Conservation (phyloP, 2,329 filamentous ascomycete genomes). For the Aspergillus pseudoterreus region DNA sequence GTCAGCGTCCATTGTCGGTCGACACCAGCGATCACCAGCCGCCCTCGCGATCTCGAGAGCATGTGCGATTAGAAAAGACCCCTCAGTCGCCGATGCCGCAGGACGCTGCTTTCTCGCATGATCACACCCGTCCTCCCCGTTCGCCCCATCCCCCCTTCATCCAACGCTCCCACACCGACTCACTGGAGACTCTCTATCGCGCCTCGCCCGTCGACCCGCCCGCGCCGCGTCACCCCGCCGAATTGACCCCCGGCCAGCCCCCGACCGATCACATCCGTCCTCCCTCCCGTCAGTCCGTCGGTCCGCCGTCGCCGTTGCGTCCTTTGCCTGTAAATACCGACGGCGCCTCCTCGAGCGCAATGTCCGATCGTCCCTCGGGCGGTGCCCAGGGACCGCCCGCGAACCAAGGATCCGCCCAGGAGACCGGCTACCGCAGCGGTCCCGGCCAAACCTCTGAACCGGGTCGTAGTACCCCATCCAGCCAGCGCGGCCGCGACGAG, state of each 20-base stretch:
- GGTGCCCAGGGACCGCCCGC: slow-evolving; percentile 8
- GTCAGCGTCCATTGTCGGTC: slow-evolving; percentile 12
- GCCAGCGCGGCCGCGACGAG: slow-evolving; percentile 35
- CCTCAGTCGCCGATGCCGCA: slow-evolving; percentile 21
- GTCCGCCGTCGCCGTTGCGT: slow-evolving; percentile 19
- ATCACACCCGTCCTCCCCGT: slow-evolving; percentile 13
- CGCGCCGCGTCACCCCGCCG: slow-evolving; percentile 7
- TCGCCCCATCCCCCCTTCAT: slow-evolving; percentile 15
- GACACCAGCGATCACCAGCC: slow-evolving; percentile 5
- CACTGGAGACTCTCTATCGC: slow-evolving; percentile 17
- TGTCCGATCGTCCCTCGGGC: slow-evolving; percentile 16
- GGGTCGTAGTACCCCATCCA: slow-evolving; percentile 45
- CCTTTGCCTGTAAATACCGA: slow-evolving; percentile 9
- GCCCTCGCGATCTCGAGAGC: slow-evolving; percentile 13
- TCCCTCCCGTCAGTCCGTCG: slow-evolving; percentile 18
- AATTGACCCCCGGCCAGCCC: slow-evolving; percentile 11
- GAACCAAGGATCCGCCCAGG: slow-evolving; percentile 6
- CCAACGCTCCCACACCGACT: slow-evolving; percentile 27
- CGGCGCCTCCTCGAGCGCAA: slow-evolving; percentile 11
- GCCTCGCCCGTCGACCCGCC: slow-evolving; percentile 20
- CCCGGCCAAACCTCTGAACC: slow-evolving; percentile 31
- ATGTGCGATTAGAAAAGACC: slow-evolving; percentile 13
- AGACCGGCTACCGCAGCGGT: slow-evolving; percentile 22
- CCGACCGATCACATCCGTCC: slow-evolving; percentile 15
- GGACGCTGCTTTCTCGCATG: slow-evolving; percentile 10